Evolutionary conservation across 164 flowering plant genomes (phyloP).

Genomic region (Magnolia officinalis): DNA sequence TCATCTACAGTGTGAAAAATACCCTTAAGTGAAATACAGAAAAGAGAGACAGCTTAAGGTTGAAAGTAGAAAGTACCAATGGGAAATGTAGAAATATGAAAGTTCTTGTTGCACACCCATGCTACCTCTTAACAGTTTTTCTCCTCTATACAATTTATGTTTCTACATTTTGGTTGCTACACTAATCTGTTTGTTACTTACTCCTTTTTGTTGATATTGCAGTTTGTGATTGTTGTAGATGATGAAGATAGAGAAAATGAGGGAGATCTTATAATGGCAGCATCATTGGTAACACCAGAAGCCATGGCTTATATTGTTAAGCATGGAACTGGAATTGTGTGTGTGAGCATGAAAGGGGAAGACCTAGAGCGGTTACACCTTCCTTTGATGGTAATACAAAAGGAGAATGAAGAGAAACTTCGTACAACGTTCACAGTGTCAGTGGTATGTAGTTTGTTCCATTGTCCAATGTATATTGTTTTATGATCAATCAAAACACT

Average conservation of each 20-base stretch:
- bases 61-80: neutral
- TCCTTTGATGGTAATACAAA: no score
- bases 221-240: slow-evolving; percentile 95
- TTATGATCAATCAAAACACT: neutral
- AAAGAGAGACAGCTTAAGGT: neutral
- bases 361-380: no score
- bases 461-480: neutral
- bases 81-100: neutral
- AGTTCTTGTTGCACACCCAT: neutral
- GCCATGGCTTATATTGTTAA: no score
- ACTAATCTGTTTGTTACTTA: neutral
- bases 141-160: neutral
- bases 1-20: neutral
- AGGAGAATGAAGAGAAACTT: slow-evolving; percentile 87
- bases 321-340: no score
- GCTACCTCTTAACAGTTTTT: neutral
- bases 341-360: no score
- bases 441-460: slow-evolving; percentile 57
- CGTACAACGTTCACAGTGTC: slow-evolving; percentile 86
- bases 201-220: slow-evolving; percentile 15
- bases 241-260: no score
- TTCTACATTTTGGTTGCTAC: neutral
- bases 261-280: no score
- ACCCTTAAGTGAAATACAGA: neutral
- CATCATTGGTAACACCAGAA: no score